Evolutionary conservation across 2,329 filamentous ascomycete genomes (phyloP), one percentile per base, ranked within the genome.

Genomic region (Nemania serpens): DNA sequence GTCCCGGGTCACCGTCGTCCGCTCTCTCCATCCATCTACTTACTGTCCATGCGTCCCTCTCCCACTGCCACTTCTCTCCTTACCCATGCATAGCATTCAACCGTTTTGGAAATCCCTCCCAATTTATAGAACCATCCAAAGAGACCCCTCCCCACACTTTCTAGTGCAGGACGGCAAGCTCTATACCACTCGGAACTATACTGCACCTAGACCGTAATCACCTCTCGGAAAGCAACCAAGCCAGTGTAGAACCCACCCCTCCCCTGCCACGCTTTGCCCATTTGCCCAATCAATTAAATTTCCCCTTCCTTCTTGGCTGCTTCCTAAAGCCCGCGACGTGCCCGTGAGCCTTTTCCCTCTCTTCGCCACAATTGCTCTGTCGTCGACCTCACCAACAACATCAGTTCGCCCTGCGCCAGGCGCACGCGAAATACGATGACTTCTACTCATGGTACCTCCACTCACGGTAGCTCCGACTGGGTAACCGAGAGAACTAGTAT

Each of bases 231-330:
- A 33, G 42, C 54, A 36, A 29, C 54, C 61, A 58, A 50, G 47
- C 39, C 54, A 48, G 54, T 52, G 48, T 50, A 34, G 48, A 52
- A 20, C 54, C 25, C 25, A 29, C 25, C 25, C 25, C 25, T 29
- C 25, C 61, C 61, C 54, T 57, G 53, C 58, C 25, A 41, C 61
- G 33, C 18, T 43, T 12, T 47, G 55, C 45, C 52, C 51, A 55
- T 53, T 52, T 43, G 47, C 50, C 58, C 51, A 61, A 61, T 61
- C 55, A 53, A 61, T 58, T 52, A 63, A 61, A 36, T 55, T 61
- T 50, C 55, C 61, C 58, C 49, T 52, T 48, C 50, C 55, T 45
- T 52, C 49, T 39, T 48, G 39, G 45, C 48, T 34, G 42, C n/a
- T 37, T 37, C 29, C 29, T 49, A 10, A 36, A 42, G 11, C 22